Base-by-base conservation (phyloP, 768 basidiomycete genomes). In the Polyporus arcularius region DNA sequence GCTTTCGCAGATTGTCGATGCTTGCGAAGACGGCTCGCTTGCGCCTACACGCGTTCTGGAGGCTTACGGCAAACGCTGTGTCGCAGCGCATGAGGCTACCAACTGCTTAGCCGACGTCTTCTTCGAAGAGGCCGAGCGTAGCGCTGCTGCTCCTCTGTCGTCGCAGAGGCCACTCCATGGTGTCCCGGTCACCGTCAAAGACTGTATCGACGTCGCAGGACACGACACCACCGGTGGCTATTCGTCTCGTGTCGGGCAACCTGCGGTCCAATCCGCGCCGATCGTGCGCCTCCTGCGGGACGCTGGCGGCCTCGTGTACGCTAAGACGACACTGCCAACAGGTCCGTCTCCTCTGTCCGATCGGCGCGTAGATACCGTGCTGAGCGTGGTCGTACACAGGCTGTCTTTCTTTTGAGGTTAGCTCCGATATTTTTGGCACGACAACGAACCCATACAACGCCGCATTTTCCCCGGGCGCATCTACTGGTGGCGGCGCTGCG, bases 31-130 rank as follows among this genome's bases (percentile, higher is more conserved):
- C 32, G 70, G 70, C 3, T 58, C 57, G 3, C 43, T 78, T 9
- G 61, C 73, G 8, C 72, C 74, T 0, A 47, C 67, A 3, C 71
- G 70, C 32, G 70, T 81, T 56, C 57, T 79, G 21, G 55, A 71
- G 35, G 76, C 77, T 2, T 82, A 80, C 57, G 77, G 77, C 38
- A 79, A 78, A 65, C 73, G 75, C 21, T 66, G 69, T 14, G 68
- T 82, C 15, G 64, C 67, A 0, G 80, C 78, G 1, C 79, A 80
- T 30, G 72, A 68, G 31, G 67, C 75, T 47, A 81, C 80, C 51
- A 85, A 85, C 64, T 85, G 84, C 64, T 67, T 85, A 16, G 75
- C 82, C 2, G 79, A 79, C 35, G 63, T 83, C 64, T 72, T 78
- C 64, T 67, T 82, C 45, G 72, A 74, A n/a, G 73, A 74, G 32